A percentile compares a stretch with the other conserved stretches of the same genome.
Conservation (phyloP, 208 protist species). For the Acanthamoeba lenticulata region DNA sequence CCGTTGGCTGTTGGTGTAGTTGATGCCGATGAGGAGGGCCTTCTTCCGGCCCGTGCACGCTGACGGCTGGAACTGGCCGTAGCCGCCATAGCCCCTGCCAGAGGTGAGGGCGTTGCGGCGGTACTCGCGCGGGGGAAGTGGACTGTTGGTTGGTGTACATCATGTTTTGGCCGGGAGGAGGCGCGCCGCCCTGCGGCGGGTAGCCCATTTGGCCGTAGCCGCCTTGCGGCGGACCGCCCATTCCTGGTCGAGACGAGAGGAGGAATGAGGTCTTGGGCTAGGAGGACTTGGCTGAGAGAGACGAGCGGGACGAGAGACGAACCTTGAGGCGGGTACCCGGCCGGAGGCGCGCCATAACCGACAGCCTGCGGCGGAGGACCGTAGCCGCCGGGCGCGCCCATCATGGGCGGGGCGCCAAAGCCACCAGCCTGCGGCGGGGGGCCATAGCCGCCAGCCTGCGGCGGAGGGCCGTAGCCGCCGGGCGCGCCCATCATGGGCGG, state of each 20-base stretch:
- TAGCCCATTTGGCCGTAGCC: conserved; percentile 37
- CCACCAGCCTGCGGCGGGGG: background rate
- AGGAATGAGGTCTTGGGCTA: background rate
- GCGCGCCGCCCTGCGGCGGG: background rate
- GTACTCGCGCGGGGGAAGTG: background rate
- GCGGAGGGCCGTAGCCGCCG: too few species aligned
- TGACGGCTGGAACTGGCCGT: conserved; percentile 18
- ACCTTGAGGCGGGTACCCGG: background rate
- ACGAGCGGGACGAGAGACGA: background rate
- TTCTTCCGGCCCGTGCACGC: conserved; percentile 67
- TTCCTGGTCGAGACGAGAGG: background rate
- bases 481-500: too few species aligned
- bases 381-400: background rate
- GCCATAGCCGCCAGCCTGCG: background rate
- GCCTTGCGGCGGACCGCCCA: background rate
- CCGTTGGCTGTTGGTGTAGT: background rate
- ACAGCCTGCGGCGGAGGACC: background rate
- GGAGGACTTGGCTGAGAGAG: background rate
- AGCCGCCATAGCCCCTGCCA: background rate
- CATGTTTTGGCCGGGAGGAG: background rate
- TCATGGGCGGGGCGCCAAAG: background rate
- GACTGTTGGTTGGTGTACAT: background rate
- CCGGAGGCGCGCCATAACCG: background rate
- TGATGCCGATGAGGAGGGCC: conserved; percentile 73
- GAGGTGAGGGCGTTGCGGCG: background rate